Conservation (phyloP, 306 rosid species). For the Gynostemma pentaphyllum region DNA sequence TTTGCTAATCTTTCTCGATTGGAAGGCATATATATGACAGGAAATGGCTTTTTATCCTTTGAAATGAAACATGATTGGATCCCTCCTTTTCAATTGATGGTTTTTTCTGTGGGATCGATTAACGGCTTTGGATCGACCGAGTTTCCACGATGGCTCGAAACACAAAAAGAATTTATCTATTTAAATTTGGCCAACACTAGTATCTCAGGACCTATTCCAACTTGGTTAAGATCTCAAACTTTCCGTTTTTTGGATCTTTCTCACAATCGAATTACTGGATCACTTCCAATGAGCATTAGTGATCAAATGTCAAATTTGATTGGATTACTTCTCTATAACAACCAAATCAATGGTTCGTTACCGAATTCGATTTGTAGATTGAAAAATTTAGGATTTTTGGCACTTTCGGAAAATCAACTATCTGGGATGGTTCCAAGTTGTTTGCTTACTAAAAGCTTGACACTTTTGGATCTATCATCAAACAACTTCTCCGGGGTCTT, state of each 20-base stretch:
- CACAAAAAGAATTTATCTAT: background rate
- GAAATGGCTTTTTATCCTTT: background rate
- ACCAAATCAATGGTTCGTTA: background rate
- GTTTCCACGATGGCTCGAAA: too few species aligned
- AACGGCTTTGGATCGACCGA: background rate
- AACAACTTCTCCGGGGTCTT: background rate
- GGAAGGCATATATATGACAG: background rate
- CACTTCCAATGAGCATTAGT: background rate
- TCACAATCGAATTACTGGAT: background rate
- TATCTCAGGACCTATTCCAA: background rate
- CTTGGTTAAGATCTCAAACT: background rate
- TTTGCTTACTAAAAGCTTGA: background rate
- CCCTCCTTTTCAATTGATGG: background rate
- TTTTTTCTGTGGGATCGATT: background rate
- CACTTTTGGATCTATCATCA: background rate
- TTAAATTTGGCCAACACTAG: background rate
- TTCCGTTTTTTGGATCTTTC: conserved; percentile 2
- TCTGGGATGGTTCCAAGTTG: background rate
- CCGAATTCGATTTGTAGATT: background rate
- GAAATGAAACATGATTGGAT: background rate
- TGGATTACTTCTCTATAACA: background rate
- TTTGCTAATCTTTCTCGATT: conserved; percentile 12
- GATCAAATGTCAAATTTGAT: too few species aligned
- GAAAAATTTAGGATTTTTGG: background rate
- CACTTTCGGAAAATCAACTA: background rate